phyloP scores from a whole-genome alignment of 495 filamentous ascomycete species.

The Aspergillus taichungensis region DNA sequence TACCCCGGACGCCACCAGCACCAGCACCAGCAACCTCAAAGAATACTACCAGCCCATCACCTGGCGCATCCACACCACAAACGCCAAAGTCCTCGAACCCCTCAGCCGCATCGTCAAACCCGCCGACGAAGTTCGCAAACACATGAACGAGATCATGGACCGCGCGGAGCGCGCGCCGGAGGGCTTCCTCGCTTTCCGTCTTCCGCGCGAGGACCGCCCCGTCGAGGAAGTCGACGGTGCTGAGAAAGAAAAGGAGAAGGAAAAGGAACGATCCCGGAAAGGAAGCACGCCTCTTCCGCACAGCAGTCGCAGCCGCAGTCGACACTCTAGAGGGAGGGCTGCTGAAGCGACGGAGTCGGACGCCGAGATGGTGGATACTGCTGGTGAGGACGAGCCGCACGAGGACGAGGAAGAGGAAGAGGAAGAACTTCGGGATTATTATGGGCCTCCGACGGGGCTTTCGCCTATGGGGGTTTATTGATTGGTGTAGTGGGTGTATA shows the following conservation, averaged over 20 bases:
- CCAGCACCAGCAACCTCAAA: slow-evolving; percentile 26
- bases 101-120: slow-evolving; percentile 72
- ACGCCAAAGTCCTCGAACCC: slow-evolving; percentile 58
- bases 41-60: slow-evolving; percentile 93
- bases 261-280: slow-evolving; percentile 14
- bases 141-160: slow-evolving; percentile 81
- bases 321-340: slow-evolving; percentile 18
- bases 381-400: slow-evolving; percentile 2
- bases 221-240: background rate
- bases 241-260: slow-evolving; percentile 8
- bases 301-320: slow-evolving; percentile 18
- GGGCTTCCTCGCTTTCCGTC: slow-evolving; percentile 55
- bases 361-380: slow-evolving; percentile 14
- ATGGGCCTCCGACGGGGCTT: slow-evolving; percentile 30
- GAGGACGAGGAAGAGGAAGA: slow-evolving; percentile 29
- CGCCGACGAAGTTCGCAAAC: slow-evolving; percentile 64
- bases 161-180: slow-evolving; percentile 62
- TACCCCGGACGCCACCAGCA: background rate
- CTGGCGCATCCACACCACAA: slow-evolving; percentile 58
- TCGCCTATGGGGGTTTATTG: slow-evolving; percentile 21
- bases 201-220: slow-evolving; percentile 41
- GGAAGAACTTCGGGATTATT: slow-evolving; percentile 35
- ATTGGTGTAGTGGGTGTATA: background rate
- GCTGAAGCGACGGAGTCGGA: slow-evolving; percentile 28
- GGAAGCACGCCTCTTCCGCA: slow-evolving; percentile 18